These are phyloP conservation scores for Hibiscus trionum DNA, from an alignment of 345 rosid species.

Conservation along the genomic window DNA sequence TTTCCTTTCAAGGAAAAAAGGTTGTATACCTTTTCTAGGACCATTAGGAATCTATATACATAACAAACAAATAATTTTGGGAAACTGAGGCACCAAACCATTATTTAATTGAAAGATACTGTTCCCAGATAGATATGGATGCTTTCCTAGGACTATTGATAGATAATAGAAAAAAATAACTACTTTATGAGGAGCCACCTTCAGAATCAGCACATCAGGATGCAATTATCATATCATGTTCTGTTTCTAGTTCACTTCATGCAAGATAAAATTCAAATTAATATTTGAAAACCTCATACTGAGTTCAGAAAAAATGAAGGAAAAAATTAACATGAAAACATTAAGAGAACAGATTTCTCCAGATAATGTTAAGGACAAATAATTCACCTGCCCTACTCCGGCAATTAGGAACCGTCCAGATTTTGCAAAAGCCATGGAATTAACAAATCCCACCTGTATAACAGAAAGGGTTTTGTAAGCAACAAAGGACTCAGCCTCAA, in stretches of 20 bases:
- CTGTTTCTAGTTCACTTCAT: neutral
- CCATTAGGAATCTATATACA: neutral
- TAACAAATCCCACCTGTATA: constrained; percentile 80
- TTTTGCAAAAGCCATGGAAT: constrained; percentile 82
- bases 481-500: neutral
- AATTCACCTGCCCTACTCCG: constrained; percentile 78
- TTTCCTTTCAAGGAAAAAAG: neutral
- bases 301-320: neutral
- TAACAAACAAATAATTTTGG: neutral
- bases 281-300: neutral
- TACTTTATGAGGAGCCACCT: neutral
- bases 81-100: neutral
- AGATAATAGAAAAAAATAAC: neutral
- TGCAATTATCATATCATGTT: neutral
- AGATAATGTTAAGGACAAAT: neutral
- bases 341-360: neutral
- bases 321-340: neutral
- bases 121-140: neutral
- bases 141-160: neutral
- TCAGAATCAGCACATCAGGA: neutral
- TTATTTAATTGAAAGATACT: neutral
- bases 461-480: neutral
- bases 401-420: constrained; percentile 82
- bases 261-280: too few relatives aligned
- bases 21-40: neutral